Evolutionary conservation across 2,329 filamentous ascomycete species (phyloP).

Genomic region (Penicillium concentricum): DNA sequence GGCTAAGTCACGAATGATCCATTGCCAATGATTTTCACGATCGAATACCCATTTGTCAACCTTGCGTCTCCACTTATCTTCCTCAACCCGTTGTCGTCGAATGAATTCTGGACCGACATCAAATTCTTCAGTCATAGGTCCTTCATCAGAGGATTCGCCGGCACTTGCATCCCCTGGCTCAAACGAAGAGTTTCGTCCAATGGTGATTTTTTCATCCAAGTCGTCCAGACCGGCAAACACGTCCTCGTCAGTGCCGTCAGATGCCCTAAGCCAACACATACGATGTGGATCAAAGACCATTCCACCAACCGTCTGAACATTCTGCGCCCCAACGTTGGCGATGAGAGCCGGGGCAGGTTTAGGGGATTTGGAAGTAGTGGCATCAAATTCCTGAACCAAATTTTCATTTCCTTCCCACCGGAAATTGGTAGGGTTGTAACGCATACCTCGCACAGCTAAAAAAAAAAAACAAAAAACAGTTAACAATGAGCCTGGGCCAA

Average conservation of each 20-base stretch:
- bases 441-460: slow-evolving; percentile 88
- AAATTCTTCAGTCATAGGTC: slow-evolving; percentile 92
- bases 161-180: slow-evolving; percentile 40
- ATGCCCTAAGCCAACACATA: slow-evolving; percentile 93
- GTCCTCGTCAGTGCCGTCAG: slow-evolving; percentile 67
- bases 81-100: slow-evolving; percentile 82
- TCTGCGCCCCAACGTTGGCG: slow-evolving; percentile 81
- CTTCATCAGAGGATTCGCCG: slow-evolving; percentile 62
- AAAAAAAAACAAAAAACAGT: background rate
- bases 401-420: slow-evolving; percentile 98
- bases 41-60: slow-evolving; percentile 79
- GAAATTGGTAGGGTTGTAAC: slow-evolving; percentile 82
- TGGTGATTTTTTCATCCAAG: slow-evolving; percentile 64
- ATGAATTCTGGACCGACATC: slow-evolving; percentile 96
- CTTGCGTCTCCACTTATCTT: slow-evolving; percentile 84
- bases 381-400: slow-evolving; percentile 72
- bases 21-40: slow-evolving; percentile 65
- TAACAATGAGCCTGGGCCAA: background rate
- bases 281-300: slow-evolving; percentile 98
- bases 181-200: slow-evolving; percentile 23
- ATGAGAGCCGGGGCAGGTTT: slow-evolving; percentile 68
- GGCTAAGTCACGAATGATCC: slow-evolving; percentile 61
- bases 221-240: slow-evolving; percentile 95
- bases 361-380: slow-evolving; percentile 40
- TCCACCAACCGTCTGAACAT: slow-evolving; percentile 89